phyloP scores from a whole-genome alignment of 345 rosid genomes.

The Aurinia saxatilis region DNA sequence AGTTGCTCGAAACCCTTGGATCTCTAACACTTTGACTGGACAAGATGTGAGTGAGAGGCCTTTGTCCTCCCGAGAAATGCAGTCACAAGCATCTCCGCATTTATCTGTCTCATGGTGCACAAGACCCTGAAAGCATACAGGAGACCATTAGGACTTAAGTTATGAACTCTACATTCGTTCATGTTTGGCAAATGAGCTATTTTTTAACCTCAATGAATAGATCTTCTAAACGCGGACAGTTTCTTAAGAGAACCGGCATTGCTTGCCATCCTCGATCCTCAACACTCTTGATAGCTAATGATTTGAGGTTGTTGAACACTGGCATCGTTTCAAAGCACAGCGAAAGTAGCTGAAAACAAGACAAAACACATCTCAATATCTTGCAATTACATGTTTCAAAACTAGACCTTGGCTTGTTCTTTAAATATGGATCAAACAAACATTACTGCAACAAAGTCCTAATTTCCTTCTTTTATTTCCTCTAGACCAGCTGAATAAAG shows the following conservation, averaged over 20 bases:
- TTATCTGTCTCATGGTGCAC: neutral
- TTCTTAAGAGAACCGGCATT: constrained; percentile 3
- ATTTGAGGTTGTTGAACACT: constrained; percentile 15
- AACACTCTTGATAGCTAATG: neutral
- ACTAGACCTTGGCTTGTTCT: neutral
- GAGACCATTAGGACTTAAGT: neutral
- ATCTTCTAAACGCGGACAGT: neutral
- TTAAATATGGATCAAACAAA: too few relatives aligned
- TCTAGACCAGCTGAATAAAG: too few relatives aligned
- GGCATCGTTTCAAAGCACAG: neutral
- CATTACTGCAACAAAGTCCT: too few relatives aligned
- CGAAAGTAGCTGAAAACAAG: constrained; percentile 10
- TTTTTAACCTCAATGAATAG: neutral
- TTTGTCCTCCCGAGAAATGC: neutral
- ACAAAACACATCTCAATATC: too few relatives aligned
- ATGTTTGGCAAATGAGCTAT: neutral
- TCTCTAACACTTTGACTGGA: neutral
- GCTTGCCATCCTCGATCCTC: constrained; percentile 5
- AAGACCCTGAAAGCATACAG: neutral
- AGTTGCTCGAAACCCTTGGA: neutral
- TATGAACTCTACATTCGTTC: neutral
- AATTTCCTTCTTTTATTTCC: too few relatives aligned
- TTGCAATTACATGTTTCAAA: neutral
- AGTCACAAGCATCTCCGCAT: neutral
- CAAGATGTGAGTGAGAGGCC: neutral